Base-by-base conservation (phyloP, 192 early-diverging fungal species). In the Coemansia reversa region DNA sequence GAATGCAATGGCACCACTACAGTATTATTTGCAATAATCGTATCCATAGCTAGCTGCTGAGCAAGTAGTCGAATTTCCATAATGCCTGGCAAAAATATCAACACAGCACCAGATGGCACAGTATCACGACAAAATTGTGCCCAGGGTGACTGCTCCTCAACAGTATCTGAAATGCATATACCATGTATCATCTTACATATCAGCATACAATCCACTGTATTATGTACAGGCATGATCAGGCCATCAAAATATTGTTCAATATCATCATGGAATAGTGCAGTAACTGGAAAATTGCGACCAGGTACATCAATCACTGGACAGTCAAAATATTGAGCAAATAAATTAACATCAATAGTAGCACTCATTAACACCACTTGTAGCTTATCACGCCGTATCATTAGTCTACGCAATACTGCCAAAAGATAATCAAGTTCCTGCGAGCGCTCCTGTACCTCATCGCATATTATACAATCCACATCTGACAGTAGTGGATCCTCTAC, bases 381-480 rank as follows among this genome's bases (percentile, higher is more conserved):
- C 32, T 83, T 69, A 7, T 30, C 53, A 7, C 84, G 75, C 4
- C 85, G 79, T 19, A 55, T 59, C 12, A 96, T 32, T 27, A 93
- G 80, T 22, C 85, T 74, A n/a, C 90, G 88, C 22, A 94, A 60
- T 23, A 93, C 78, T 30, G 89, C 88, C 22, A 96, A 80, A 50
- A 94, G 68, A 53, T 94, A 89, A 67, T 96, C 94, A 7, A 89
- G 89, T 68, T 89, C 85, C 12, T 87, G 68, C 27, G 82, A 84
- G n/a, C 86, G 80, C 70, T 95, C 93, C 60, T 95, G 93, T 0
- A 95, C 92, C 70, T 95, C 93, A 53, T 95, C 93, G 22, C 94
- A 88, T 51, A 95, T 87, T 35, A 95, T 32, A 28, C 63, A 68
- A 33, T 51, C 23, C 1, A 80, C 45, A 22, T 52, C 65, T 8